phyloP scores from a whole-genome alignment of 352 stramenopile species.

The Pythium scleroteichum region DNA sequence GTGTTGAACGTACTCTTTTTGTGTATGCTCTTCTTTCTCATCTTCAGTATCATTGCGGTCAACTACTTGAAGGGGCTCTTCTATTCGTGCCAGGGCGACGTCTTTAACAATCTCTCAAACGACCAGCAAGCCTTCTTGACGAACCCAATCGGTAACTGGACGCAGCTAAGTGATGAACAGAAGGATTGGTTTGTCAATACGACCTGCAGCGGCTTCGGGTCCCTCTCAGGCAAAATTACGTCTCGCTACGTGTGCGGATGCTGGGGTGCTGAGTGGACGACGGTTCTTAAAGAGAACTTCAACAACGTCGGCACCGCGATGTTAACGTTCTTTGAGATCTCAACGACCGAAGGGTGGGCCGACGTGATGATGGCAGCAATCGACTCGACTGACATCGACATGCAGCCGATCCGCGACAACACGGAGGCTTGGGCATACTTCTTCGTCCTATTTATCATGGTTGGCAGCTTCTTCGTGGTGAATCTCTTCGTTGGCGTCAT shows the following conservation, averaged over 20 bases:
- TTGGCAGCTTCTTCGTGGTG: conserved; percentile 93
- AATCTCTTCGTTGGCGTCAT: conserved; percentile 95
- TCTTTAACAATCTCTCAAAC: conserved; percentile 44
- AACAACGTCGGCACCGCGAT: conserved; percentile 84
- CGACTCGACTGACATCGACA: conserved; percentile 87
- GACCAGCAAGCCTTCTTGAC: conserved; percentile 53
- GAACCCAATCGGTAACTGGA: conserved; percentile 37
- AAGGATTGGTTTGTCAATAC: conserved; percentile 56
- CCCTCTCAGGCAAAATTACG: conserved; percentile 35
- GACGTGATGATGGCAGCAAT: conserved; percentile 91
- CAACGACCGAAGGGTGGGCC: conserved; percentile 91
- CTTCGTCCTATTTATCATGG: conserved; percentile 91
- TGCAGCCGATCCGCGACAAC: conserved; percentile 90
- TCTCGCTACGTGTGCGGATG: conserved; percentile 76
- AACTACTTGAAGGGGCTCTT: conserved; percentile 94
- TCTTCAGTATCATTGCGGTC: conserved; percentile 95
- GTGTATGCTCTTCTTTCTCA: conserved; percentile 92
- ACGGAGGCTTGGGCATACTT: conserved; percentile 82
- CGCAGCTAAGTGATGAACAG: conserved; percentile 30
- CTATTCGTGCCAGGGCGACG: conserved; percentile 72
- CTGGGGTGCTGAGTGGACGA: conserved; percentile 48
- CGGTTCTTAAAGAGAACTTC: conserved; percentile 74
- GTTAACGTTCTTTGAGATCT: conserved; percentile 92
- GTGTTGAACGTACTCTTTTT: conserved; percentile 91
- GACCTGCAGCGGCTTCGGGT: conserved; percentile 40